These are phyloP conservation scores for Blastobotrys parvus DNA, from an alignment of 805 yeast genomes.

Conservation along the genomic window DNA sequence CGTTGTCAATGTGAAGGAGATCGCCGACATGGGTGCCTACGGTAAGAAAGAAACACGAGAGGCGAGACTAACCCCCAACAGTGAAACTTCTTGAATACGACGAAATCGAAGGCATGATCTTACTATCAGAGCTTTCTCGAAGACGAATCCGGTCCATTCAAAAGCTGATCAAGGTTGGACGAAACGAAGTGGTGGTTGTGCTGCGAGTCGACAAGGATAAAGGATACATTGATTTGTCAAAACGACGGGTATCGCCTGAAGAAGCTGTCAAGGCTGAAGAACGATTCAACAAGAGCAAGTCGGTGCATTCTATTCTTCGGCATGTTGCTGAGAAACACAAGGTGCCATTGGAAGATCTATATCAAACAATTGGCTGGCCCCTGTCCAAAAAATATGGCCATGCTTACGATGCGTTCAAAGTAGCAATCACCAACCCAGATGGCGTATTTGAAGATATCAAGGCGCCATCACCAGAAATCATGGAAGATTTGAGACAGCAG, in stretches of 20 bases:
- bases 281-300: slow-evolving; percentile 91
- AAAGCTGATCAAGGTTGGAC: slow-evolving; percentile 94
- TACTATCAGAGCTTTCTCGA: slow-evolving; percentile 91
- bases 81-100: slow-evolving; percentile 73
- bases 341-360: slow-evolving; percentile 75
- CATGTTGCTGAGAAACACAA: slow-evolving; percentile 97
- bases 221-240: slow-evolving; percentile 95
- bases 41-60: slow-evolving; percentile 44
- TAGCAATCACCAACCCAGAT: slow-evolving; percentile 83
- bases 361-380: slow-evolving; percentile 94
- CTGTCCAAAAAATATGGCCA: slow-evolving; percentile 91
- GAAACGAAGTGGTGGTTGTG: slow-evolving; percentile 96
- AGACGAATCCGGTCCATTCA: slow-evolving; percentile 98
- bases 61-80: not conserved
- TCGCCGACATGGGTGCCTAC: slow-evolving; percentile 99
- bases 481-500: slow-evolving; percentile 78
- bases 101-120: slow-evolving; percentile 97
- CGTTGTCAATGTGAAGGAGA: slow-evolving; percentile 84
- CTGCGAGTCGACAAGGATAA: slow-evolving; percentile 97
- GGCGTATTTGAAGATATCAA: slow-evolving; percentile 72
- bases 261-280: slow-evolving; percentile 97
- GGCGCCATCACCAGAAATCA: slow-evolving; percentile 64
- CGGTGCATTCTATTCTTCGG: slow-evolving; percentile 95
- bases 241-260: slow-evolving; percentile 96
- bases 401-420: slow-evolving; percentile 94